Percentiles rank a stretch among this genome's conserved stretches.
Evolutionary conservation across 805 yeast species (phyloP).

Genomic region (Metschnikowia noctiluminum): DNA sequence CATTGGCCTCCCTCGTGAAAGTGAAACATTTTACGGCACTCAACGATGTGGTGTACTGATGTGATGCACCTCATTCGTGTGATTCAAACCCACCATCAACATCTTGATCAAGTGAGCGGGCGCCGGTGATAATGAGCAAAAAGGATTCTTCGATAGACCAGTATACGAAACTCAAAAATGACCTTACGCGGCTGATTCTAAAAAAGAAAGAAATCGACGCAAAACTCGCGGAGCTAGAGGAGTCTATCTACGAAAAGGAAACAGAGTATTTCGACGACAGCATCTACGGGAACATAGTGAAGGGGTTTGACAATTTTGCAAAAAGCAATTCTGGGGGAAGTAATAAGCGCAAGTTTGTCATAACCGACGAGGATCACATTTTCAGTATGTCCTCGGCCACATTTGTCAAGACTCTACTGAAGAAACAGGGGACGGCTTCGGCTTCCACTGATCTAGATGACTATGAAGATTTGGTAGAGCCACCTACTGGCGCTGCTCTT

Average conservation of each 20-base stretch:
- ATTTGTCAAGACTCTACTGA: constrained; percentile 56
- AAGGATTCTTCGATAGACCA: constrained; percentile 36
- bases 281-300: constrained; percentile 75
- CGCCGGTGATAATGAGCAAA: constrained; percentile 13
- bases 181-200: constrained; percentile 59
- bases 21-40: no score
- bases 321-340: constrained; percentile 40
- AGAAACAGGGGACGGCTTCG: constrained; percentile 39
- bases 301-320: constrained; percentile 82
- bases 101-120: no score
- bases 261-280: constrained; percentile 73
- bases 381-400: constrained; percentile 74
- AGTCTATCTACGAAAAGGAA: constrained; percentile 74
- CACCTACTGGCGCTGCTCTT: constrained; percentile 4
- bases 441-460: constrained; percentile 21
- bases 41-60: neutral
- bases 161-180: constrained; percentile 64
- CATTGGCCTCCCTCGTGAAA: no score
- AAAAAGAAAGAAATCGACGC: constrained; percentile 65
- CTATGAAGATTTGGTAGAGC: constrained; percentile 21
- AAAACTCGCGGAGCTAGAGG: constrained; percentile 63
- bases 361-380: constrained; percentile 74
- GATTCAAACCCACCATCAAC: neutral
- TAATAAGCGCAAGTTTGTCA: constrained; percentile 47
- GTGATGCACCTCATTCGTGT: neutral